Conservation (phyloP, 805 yeast species). For the Candida montana region DNA sequence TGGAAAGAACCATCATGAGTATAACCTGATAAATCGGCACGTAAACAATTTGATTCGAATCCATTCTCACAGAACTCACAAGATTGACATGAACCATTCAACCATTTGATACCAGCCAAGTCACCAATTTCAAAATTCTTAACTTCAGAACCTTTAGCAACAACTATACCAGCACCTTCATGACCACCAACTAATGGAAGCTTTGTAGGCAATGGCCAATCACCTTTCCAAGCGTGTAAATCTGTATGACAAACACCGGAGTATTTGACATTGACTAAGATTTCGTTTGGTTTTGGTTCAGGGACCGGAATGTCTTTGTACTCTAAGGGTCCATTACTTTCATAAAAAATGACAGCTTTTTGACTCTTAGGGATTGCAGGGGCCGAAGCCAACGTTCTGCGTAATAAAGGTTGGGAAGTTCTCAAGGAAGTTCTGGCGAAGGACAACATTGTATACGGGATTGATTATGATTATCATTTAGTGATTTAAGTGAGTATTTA, state of each 20-base stretch:
- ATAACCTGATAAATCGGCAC: conserved; percentile 71
- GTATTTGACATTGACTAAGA: conserved; percentile 52
- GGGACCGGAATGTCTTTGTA: conserved; percentile 55
- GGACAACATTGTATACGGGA: conserved; percentile 2
- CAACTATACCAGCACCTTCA: conserved; percentile 65
- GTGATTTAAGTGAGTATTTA: no score
- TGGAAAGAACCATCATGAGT: conserved; percentile 89
- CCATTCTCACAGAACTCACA: conserved; percentile 54
- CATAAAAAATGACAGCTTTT: conserved; percentile 48
- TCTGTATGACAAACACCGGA: conserved; percentile 67
- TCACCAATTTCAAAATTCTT: conserved; percentile 54
- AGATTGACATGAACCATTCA: conserved; percentile 54
- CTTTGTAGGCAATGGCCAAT: conserved; percentile 55
- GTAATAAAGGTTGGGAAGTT: not conserved
- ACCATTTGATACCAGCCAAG: conserved; percentile 59
- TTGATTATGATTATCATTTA: not conserved
- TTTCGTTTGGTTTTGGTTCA: conserved; percentile 50
- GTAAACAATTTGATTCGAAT: conserved; percentile 60
- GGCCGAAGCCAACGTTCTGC: conserved; percentile 2
- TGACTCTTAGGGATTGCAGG: conserved; percentile 41
- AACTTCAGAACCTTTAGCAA: conserved; percentile 52
- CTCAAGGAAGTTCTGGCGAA: not conserved
- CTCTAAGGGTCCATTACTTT: conserved; percentile 41
- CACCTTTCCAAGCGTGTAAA: conserved; percentile 65
- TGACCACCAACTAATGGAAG: conserved; percentile 63